Evolutionary conservation across 306 rosid species (phyloP).

Genomic region (Malus domestica): DNA sequence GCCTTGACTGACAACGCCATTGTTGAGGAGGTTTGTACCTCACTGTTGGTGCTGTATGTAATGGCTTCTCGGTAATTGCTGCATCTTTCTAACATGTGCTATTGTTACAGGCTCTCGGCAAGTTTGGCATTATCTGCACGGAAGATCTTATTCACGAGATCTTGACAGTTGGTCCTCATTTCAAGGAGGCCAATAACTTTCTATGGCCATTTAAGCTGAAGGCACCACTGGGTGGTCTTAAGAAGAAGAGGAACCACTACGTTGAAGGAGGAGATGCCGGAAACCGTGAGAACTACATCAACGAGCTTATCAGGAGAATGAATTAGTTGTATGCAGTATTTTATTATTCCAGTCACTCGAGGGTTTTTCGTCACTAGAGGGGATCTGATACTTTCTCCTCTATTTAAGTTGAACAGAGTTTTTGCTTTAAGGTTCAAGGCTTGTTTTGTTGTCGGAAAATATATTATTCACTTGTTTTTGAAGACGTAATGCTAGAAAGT

Average conservation of each 20-base stretch:
- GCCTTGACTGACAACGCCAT: constrained; percentile 69
- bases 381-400: background rate
- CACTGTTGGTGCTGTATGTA: background rate
- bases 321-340: constrained; percentile 23
- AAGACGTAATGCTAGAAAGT: constrained; percentile 12
- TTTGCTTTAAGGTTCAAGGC: background rate
- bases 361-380: constrained; percentile 12
- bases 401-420: background rate
- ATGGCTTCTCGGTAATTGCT: background rate
- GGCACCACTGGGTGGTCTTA: constrained; percentile 88
- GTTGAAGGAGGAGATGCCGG: constrained; percentile 98
- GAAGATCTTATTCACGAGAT: constrained; percentile 92
- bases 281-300: constrained; percentile 76
- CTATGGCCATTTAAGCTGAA: constrained; percentile 93
- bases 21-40: constrained; percentile 55
- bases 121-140: constrained; percentile 52
- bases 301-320: constrained; percentile 84
- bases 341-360: background rate
- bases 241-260: constrained; percentile 91
- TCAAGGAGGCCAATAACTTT: constrained; percentile 84
- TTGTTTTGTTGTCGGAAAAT: background rate
- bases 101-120: constrained; percentile 54
- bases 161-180: constrained; percentile 79
- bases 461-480: background rate
- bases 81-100: constrained; percentile 4